Evolutionary conservation across 2,329 filamentous ascomycete species (phyloP).

Genomic region (Apiospora kogelbergensis): DNA sequence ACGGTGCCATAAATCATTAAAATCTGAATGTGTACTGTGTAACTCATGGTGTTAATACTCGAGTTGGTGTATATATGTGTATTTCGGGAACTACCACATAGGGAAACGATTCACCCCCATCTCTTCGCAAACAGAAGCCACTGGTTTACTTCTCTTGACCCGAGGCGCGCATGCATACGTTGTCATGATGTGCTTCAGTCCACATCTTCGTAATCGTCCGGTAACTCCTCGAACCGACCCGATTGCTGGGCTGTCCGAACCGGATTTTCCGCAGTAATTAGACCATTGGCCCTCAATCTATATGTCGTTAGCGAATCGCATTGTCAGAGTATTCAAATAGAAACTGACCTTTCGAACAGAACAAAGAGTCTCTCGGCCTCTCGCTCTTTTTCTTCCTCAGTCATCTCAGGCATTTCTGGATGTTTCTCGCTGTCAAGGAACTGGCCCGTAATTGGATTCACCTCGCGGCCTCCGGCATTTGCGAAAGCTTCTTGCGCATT

Average conservation of each 20-base stretch:
- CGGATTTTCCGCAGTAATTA: conserved; percentile 69
- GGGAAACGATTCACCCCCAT: background rate
- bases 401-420: conserved; percentile 71
- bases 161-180: too few relatives aligned
- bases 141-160: background rate
- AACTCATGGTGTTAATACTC: background rate
- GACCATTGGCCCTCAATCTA: conserved; percentile 43
- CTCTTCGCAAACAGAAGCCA: background rate
- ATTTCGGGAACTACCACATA: background rate
- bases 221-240: conserved; percentile 64
- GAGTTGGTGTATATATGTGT: background rate
- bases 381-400: conserved; percentile 83
- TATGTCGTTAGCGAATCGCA: conserved; percentile 17
- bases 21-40: background rate
- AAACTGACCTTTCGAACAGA: conserved; percentile 72
- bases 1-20: background rate
- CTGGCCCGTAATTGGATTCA: conserved; percentile 90
- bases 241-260: conserved; percentile 62
- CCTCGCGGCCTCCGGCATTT: conserved; percentile 35
- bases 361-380: conserved; percentile 91
- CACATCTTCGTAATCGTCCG: conserved; percentile 30
- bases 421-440: conserved; percentile 66
- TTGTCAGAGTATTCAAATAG: too few relatives aligned
- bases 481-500: conserved; percentile 56
- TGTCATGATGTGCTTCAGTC: conserved; percentile 18